A percentile compares a stretch with the other conserved stretches of the same genome.
phyloP scores from a whole-genome alignment of 106 monocot species.

The Vanilla planifolia region DNA sequence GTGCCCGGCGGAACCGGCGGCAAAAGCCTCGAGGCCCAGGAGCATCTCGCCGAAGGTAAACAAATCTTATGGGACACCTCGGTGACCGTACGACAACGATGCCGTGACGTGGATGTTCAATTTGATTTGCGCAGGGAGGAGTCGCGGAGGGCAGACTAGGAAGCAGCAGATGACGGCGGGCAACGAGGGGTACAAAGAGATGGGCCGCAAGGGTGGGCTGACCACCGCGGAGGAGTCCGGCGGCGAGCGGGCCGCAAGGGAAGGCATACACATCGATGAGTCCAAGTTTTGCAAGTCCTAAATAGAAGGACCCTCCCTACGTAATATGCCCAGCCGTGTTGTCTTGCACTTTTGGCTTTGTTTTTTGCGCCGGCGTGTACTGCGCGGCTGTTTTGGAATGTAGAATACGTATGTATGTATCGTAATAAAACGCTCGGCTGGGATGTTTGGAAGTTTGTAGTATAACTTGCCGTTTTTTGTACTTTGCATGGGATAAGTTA shows the following conservation, averaged over 20 bases:
- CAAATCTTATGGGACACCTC: no score
- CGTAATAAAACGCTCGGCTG: no score
- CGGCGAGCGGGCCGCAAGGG: constrained; percentile 41
- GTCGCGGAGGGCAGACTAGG: constrained; percentile 67
- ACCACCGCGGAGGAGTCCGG: constrained; percentile 48
- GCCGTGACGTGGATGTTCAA: not conserved
- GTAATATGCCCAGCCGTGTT: no score
- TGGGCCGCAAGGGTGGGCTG: constrained; percentile 68
- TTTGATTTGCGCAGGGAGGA: constrained; percentile 20
- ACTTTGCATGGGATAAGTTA: no score
- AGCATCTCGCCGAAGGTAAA: constrained; percentile 59
- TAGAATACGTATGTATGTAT: no score
- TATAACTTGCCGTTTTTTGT: no score
- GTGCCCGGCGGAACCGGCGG: constrained; percentile 84
- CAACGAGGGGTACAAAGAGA: constrained; percentile 58
- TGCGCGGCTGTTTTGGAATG: no score
- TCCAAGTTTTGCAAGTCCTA: no score
- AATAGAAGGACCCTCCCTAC: no score
- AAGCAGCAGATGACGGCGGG: constrained; percentile 61
- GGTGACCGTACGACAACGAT: not conserved
- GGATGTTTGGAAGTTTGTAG: no score
- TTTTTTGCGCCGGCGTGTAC: no score
- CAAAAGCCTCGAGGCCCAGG: constrained; percentile 77
- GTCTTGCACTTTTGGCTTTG: no score
- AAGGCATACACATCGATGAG: constrained; percentile 48